These are phyloP conservation scores for Nannochloris sp. DNA, from an alignment of 139 green algal genomes.

Conservation along the genomic window DNA sequence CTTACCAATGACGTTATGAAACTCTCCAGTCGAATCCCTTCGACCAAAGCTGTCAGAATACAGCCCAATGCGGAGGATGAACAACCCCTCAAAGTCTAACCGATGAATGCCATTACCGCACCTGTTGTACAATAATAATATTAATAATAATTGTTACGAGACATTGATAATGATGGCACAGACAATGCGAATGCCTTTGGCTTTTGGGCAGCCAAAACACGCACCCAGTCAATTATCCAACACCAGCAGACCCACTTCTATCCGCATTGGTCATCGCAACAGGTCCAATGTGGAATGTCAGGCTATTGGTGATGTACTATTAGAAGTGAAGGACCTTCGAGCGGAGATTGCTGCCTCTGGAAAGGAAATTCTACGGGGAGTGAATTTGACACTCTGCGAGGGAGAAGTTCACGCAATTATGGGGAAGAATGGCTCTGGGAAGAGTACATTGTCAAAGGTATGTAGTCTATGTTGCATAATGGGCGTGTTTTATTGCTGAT, in stretches of 20 bases:
- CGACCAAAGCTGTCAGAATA: too few relatives aligned
- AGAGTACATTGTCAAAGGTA: constrained; percentile 88
- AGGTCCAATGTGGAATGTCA: neutral
- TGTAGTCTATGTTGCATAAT: neutral
- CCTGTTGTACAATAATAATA: too few relatives aligned
- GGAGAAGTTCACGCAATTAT: constrained; percentile 96
- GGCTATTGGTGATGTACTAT: constrained; percentile 25
- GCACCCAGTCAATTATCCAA: too few relatives aligned
- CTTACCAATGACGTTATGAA: neutral
- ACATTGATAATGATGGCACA: too few relatives aligned
- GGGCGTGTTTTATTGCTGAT: neutral
- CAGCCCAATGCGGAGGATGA: too few relatives aligned
- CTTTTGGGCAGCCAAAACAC: too few relatives aligned
- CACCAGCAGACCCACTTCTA: too few relatives aligned
- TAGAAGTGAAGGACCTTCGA: constrained; percentile 70
- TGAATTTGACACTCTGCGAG: constrained; percentile 78
- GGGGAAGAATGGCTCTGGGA: constrained; percentile 97
- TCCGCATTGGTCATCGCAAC: neutral
- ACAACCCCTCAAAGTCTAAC: too few relatives aligned
- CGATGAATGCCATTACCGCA: too few relatives aligned
- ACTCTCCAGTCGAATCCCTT: neutral
- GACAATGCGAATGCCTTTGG: too few relatives aligned
- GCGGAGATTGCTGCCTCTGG: constrained; percentile 65
- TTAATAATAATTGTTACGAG: too few relatives aligned
- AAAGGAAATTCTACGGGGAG: constrained; percentile 85